Conservation (phyloP, 2,329 filamentous ascomycete species). For the Byssothecium circinans region DNA sequence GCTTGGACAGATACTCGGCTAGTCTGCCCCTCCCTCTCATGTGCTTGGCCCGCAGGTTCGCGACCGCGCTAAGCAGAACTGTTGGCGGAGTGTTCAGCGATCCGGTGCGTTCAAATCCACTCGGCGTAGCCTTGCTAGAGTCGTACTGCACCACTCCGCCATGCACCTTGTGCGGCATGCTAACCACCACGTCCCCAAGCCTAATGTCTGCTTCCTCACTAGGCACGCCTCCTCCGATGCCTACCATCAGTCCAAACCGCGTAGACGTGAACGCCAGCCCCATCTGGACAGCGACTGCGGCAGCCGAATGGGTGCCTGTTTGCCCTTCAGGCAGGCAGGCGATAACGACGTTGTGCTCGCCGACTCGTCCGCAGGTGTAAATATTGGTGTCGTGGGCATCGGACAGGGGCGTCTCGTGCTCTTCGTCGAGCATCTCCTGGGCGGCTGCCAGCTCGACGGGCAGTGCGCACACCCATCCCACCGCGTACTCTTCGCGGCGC, state of each 20-base stretch:
- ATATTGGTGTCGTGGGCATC: slow-evolving; percentile 10
- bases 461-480: slow-evolving; percentile 41
- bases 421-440: slow-evolving; percentile 31
- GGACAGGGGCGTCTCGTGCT: slow-evolving; percentile 11
- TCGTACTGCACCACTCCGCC: slow-evolving; percentile 15
- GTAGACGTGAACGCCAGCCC: slow-evolving; percentile 30
- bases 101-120: slow-evolving; percentile 2
- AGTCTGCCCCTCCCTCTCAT: neutral
- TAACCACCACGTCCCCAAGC: slow-evolving; percentile 15
- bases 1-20: slow-evolving; percentile 1
- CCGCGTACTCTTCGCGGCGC: slow-evolving; percentile 25
- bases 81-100: neutral
- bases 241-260: slow-evolving; percentile 11
- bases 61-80: slow-evolving; percentile 8
- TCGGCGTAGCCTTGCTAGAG: neutral
- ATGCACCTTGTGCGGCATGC: slow-evolving; percentile 1
- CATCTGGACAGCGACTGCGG: slow-evolving; percentile 31
- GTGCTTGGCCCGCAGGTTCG: neutral
- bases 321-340: slow-evolving; percentile 15
- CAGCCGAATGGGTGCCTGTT: slow-evolving; percentile 34
- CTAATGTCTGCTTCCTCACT: slow-evolving; percentile 10
- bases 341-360: slow-evolving; percentile 35
- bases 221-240: slow-evolving; percentile 35
- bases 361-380: slow-evolving; percentile 15
- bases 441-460: slow-evolving; percentile 34